These are phyloP conservation scores for Arabis hirsuta DNA, from an alignment of 345 rosid genomes.

Conservation along the genomic window DNA sequence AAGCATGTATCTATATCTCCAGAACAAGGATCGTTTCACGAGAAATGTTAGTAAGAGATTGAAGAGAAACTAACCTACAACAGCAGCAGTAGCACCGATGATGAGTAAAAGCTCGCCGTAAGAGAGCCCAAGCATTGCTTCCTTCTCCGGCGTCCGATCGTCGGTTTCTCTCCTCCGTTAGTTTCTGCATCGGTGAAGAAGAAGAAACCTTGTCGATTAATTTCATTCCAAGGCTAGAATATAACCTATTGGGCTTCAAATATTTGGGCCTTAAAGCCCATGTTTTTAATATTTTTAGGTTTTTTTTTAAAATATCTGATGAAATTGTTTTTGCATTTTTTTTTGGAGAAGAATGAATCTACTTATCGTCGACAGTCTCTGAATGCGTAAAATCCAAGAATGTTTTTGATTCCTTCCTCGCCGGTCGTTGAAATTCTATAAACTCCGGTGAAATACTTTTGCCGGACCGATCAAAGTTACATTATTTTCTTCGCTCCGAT, in stretches of 20 bases:
- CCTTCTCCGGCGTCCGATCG: constrained; percentile 24
- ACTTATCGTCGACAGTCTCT: constrained; percentile 16
- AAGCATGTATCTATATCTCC: too few species aligned
- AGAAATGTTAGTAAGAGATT: not conserved
- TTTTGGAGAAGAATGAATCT: constrained; percentile 21
- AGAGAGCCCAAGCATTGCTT: constrained; percentile 65
- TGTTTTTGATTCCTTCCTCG: constrained; percentile 12
- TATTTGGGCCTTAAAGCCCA: constrained; percentile 16
- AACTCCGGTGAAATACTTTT: constrained; percentile 21
- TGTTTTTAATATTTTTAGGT: not conserved
- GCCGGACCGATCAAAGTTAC: too few species aligned
- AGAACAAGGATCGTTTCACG: not conserved
- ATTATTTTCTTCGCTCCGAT: not conserved
- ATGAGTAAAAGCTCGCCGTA: constrained; percentile 70
- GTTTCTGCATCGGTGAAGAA: constrained; percentile 8
- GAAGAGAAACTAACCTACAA: constrained; percentile 52
- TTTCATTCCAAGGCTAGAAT: not conserved
- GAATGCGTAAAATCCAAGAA: constrained; percentile 26
- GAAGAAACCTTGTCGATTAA: constrained; percentile 2
- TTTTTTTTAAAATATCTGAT: not conserved
- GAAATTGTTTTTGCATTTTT: too few species aligned
- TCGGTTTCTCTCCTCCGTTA: constrained; percentile 16
- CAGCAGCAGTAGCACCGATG: constrained; percentile 69
- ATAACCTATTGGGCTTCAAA: not conserved
- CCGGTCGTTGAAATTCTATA: not conserved